phyloP scores from a whole-genome alignment of 2,329 filamentous ascomycete species.

The Sarocladiaceae sp. region DNA sequence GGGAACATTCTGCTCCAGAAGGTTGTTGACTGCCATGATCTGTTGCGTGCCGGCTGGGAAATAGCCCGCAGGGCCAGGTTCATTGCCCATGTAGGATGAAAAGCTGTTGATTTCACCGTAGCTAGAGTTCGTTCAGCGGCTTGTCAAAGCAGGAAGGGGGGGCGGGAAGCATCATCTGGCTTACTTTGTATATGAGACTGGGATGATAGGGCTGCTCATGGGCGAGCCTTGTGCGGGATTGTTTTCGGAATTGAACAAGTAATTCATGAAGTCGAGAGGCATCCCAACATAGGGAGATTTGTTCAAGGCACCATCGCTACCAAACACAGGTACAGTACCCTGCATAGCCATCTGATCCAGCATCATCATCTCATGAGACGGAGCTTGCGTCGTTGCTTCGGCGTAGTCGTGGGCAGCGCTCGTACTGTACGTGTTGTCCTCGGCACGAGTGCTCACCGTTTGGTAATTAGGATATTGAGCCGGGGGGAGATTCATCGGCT shows the following conservation, averaged over 20 bases:
- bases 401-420: slow-evolving; percentile 32
- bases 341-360: slow-evolving; percentile 56
- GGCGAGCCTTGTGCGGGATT: slow-evolving; percentile 14
- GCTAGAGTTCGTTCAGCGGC: slow-evolving; percentile 30
- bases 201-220: slow-evolving; percentile 38
- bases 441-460: slow-evolving; percentile 28
- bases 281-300: slow-evolving; percentile 80
- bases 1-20: slow-evolving; percentile 72
- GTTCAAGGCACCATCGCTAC: slow-evolving; percentile 68
- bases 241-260: slow-evolving; percentile 59
- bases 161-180: slow-evolving; percentile 17
- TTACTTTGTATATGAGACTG: slow-evolving; percentile 39
- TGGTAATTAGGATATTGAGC: slow-evolving; percentile 42
- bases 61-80: slow-evolving; percentile 44
- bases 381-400: slow-evolving; percentile 35
- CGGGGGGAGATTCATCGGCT: slow-evolving; percentile 56
- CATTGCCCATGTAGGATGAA: slow-evolving; percentile 42
- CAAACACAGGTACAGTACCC: slow-evolving; percentile 79
- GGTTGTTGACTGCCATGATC: slow-evolving; percentile 83
- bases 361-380: slow-evolving; percentile 49
- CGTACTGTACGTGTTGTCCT: slow-evolving; percentile 19
- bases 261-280: slow-evolving; percentile 81
- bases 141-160: background rate
- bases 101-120: slow-evolving; percentile 45
- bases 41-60: slow-evolving; percentile 62